These are phyloP conservation scores for Verticillium alfalfae DNA, from an alignment of 2,329 filamentous ascomycete genomes.

Conservation along the genomic window DNA sequence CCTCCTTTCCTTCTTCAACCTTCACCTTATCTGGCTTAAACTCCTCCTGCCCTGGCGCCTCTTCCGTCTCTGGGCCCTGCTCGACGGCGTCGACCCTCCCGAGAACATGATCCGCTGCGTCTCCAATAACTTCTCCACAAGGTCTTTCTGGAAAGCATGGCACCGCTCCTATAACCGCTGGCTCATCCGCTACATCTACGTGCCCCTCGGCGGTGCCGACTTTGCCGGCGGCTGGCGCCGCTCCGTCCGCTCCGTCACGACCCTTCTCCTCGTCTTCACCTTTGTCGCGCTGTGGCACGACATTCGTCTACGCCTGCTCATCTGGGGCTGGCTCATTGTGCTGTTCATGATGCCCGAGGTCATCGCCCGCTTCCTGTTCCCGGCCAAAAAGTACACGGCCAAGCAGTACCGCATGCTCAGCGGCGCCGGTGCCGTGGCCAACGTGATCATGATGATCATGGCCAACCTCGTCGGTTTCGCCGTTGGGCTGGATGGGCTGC, in stretches of 20 bases:
- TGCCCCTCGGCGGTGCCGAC: conserved; percentile 74
- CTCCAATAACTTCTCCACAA: conserved; percentile 85
- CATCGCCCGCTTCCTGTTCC: conserved; percentile 66
- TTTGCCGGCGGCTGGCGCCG: conserved; percentile 35
- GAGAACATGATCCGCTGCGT: conserved; percentile 99
- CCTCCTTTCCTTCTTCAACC: conserved; percentile 90
- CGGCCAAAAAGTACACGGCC: conserved; percentile 62
- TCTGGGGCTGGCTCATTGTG: conserved; percentile 97
- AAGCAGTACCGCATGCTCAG: conserved; percentile 75
- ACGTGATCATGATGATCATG: conserved; percentile 91
- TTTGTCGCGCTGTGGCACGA: conserved; percentile 99
- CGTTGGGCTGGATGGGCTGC: conserved; percentile 80
- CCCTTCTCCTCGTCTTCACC: conserved; percentile 83
- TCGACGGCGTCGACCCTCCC: conserved; percentile 88
- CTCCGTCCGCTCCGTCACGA: conserved; percentile 57
- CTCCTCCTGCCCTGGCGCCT: conserved; percentile 96
- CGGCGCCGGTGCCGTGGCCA: conserved; percentile 73
- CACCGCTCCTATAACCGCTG: conserved; percentile 93
- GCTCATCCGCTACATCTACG: conserved; percentile 88
- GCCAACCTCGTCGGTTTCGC: conserved; percentile 96
- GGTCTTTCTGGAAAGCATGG: conserved; percentile 95
- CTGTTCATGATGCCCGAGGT: conserved; percentile 91
- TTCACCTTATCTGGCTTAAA: conserved; percentile 97
- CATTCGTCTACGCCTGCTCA: conserved; percentile 80
- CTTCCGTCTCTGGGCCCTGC: conserved; percentile 91